Percentiles rank a stretch among this genome's conserved stretches.
These are phyloP conservation scores for Paecilomyces formosus DNA, from an alignment of 2,329 filamentous ascomycete genomes.

Conservation along the genomic window DNA sequence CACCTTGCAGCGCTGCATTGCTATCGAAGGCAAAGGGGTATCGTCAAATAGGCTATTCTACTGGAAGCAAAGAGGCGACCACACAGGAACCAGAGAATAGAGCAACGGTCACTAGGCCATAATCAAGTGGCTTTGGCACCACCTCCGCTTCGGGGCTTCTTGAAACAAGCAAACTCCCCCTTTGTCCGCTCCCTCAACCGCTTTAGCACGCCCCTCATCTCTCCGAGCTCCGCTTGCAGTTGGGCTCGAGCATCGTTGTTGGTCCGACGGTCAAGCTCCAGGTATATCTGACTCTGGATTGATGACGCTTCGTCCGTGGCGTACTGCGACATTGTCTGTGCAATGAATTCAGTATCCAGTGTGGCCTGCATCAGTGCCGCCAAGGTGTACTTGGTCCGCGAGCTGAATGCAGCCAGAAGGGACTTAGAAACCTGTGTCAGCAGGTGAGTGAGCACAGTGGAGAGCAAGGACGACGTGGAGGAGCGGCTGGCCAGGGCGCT, in stretches of 20 bases:
- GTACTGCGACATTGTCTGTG: conserved; percentile 85
- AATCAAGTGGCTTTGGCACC: neutral
- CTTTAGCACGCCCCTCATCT: conserved; percentile 84
- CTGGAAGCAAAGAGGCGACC: neutral
- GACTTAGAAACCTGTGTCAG: conserved; percentile 73
- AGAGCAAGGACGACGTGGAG: conserved; percentile 58
- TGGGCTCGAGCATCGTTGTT: conserved; percentile 74
- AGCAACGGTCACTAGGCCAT: neutral
- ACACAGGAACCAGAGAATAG: neutral
- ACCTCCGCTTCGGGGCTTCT: conserved; percentile 47
- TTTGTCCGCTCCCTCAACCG: conserved; percentile 71
- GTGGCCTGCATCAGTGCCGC: conserved; percentile 91
- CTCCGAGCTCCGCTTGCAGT: conserved; percentile 79
- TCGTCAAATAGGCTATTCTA: neutral
- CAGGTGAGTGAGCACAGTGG: conserved; percentile 76
- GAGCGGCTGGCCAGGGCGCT: conserved; percentile 69
- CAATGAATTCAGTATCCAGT: conserved; percentile 92
- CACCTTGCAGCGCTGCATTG: neutral
- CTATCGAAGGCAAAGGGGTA: neutral
- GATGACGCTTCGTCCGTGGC: conserved; percentile 75
- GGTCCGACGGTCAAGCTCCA: conserved; percentile 80
- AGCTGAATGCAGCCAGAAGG: conserved; percentile 72
- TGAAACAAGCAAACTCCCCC: conserved; percentile 83
- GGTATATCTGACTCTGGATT: conserved; percentile 83
- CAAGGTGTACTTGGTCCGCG: conserved; percentile 62